Percentiles rank a stretch among this genome's conserved stretches.
phyloP scores from a whole-genome alignment of 2,329 filamentous ascomycete genomes.

The Pyrenophora tritici-repentis region DNA sequence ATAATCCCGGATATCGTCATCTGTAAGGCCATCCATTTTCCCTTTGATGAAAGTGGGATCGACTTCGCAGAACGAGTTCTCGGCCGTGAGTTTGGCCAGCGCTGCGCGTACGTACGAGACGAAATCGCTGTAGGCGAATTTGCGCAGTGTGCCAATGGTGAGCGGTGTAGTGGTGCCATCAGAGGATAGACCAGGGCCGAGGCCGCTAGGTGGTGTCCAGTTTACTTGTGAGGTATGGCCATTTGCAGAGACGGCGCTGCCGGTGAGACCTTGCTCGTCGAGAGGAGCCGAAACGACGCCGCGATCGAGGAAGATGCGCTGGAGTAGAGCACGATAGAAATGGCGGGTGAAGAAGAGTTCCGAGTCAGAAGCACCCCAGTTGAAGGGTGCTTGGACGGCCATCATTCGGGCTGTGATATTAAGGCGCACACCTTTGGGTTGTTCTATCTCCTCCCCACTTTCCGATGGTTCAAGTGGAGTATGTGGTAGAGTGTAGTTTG shows the following conservation, averaged over 20 bases:
- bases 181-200: conserved; percentile 50
- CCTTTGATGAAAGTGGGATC: conserved; percentile 60
- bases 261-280: conserved; percentile 30
- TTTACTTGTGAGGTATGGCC: conserved; percentile 41
- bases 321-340: conserved; percentile 87
- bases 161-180: conserved; percentile 72
- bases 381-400: conserved; percentile 92
- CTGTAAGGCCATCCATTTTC: conserved; percentile 70
- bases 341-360: conserved; percentile 89
- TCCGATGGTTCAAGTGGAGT: conserved; percentile 10
- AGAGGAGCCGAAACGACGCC: conserved; percentile 70
- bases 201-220: conserved; percentile 52
- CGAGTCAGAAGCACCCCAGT: conserved; percentile 84
- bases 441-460: conserved; percentile 12
- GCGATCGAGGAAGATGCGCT: conserved; percentile 87
- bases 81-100: conserved; percentile 67
- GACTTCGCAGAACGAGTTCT: conserved; percentile 43
- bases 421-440: conserved; percentile 68
- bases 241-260: conserved; percentile 48
- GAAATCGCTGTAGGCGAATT: conserved; percentile 78
- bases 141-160: conserved; percentile 83
- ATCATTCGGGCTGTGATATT: conserved; percentile 99
- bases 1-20: conserved; percentile 76
- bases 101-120: conserved; percentile 79
- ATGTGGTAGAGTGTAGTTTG: conserved; percentile 50